Evolutionary conservation across 2,329 filamentous ascomycete genomes (phyloP).

Genomic region (Talaromyces sp.): DNA sequence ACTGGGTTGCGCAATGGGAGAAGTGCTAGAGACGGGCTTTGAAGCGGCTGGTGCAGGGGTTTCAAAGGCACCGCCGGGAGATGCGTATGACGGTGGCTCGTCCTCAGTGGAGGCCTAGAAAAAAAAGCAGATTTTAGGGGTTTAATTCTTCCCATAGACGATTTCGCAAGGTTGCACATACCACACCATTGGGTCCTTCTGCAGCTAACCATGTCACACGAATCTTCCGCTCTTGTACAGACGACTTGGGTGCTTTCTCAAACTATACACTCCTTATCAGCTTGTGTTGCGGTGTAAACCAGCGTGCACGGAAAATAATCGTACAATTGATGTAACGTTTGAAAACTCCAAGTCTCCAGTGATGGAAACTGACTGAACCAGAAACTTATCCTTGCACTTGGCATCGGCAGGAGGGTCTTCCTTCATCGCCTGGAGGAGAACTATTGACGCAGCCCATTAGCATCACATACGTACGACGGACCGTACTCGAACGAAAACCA

Average conservation of each 20-base stretch:
- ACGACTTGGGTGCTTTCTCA: slow-evolving; percentile 67
- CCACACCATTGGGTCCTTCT: slow-evolving; percentile 44
- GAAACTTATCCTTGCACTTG: slow-evolving; percentile 95
- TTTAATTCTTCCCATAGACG: background rate
- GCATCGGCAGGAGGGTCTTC: slow-evolving; percentile 79
- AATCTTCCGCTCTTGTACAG: slow-evolving; percentile 91
- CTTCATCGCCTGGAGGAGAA: slow-evolving; percentile 97
- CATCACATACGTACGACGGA: slow-evolving; percentile 14
- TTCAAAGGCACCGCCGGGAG: slow-evolving; percentile 47
- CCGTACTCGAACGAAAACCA: slow-evolving; percentile 21
- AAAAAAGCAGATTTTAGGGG: background rate
- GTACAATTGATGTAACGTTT: slow-evolving; percentile 75
- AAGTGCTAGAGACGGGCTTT: slow-evolving; percentile 33
- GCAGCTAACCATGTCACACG: slow-evolving; percentile 77
- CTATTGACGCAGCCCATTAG: slow-evolving; percentile 42
- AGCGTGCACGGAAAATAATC: slow-evolving; percentile 25
- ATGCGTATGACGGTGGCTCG: slow-evolving; percentile 51
- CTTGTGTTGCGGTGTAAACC: background rate
- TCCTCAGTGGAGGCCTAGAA: slow-evolving; percentile 31
- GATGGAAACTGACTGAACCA: slow-evolving; percentile 86
- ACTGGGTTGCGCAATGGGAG: slow-evolving; percentile 30
- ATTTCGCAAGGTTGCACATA: slow-evolving; percentile 18
- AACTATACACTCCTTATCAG: slow-evolving; percentile 50
- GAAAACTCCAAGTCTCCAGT: slow-evolving; percentile 76
- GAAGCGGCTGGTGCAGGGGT: slow-evolving; percentile 42